Conservation (phyloP, 441 rosid species). For the Erodium chrysanthum region DNA sequence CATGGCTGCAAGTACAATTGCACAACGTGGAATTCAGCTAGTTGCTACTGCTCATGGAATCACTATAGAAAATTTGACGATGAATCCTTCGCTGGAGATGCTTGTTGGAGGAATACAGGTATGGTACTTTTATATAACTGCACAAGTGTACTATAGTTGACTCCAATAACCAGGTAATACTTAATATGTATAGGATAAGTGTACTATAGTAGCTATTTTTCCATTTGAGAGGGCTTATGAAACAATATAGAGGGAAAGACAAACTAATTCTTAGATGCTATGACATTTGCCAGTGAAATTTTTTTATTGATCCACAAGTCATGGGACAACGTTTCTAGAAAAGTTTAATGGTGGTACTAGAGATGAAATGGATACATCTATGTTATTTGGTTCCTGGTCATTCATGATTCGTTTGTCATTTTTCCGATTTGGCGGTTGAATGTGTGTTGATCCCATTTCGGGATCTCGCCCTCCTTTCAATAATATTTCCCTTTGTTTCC, state of each 20-base stretch:
- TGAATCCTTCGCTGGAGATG: slow-evolving; percentile 85
- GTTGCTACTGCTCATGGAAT: slow-evolving; percentile 93
- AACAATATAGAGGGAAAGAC: neutral
- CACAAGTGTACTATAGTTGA: neutral
- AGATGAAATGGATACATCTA: neutral
- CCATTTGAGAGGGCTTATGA: neutral
- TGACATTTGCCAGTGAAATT: neutral
- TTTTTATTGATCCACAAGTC: neutral
- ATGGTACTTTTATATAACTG: slow-evolving; percentile 11
- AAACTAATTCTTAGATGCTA: neutral
- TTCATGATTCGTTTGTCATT: no score
- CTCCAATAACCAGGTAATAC: neutral
- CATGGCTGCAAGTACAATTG: slow-evolving; percentile 84
- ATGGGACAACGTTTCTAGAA: neutral
- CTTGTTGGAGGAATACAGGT: slow-evolving; percentile 92
- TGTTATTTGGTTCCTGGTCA: no score
- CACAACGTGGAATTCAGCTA: slow-evolving; percentile 89
- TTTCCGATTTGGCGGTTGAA: no score
- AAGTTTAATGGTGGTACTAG: neutral
- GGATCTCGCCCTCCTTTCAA: no score
- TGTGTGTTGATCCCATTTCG: no score
- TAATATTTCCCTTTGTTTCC: no score
- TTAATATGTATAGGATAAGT: neutral
- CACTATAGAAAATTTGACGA: slow-evolving; percentile 69
- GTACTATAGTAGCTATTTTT: neutral